A percentile compares a stretch with the other conserved stretches of the same genome.
These are phyloP conservation scores for Podila minutissima DNA, from an alignment of 192 early-diverging fungal species.

Conservation along the genomic window DNA sequence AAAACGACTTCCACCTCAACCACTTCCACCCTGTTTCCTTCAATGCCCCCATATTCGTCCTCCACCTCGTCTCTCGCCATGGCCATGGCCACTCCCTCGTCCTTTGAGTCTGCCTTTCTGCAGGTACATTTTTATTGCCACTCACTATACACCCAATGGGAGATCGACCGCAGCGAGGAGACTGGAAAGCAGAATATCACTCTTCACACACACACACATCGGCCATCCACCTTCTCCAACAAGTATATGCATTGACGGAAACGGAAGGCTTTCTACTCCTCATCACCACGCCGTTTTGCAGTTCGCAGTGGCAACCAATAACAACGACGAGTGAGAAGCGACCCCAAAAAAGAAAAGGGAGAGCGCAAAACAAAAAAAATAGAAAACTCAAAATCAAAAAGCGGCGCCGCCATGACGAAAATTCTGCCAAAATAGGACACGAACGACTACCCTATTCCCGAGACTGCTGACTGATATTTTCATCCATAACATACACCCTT, in stretches of 20 bases:
- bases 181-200: no score
- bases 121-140: not conserved
- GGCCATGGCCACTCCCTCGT: not conserved
- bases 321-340: not conserved
- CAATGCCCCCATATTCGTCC: not conserved
- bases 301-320: no score
- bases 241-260: no score
- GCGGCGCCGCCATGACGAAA: no score
- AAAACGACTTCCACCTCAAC: not conserved
- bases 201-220: no score
- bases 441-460: not conserved
- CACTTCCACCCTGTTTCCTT: not conserved
- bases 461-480: not conserved
- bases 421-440: no score
- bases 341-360: not conserved
- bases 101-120: slow-evolving; percentile 2
- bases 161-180: no score
- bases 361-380: not conserved
- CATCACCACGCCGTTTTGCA: no score
- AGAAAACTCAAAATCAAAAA: no score
- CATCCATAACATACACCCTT: not conserved
- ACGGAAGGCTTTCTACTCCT: no score
- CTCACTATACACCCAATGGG: not conserved
- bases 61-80: not conserved
- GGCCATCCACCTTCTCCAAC: no score